Evolutionary conservation across 192 early-diverging fungal species (phyloP), one percentile per base, ranked within the genome.

Genomic region (Chytriomyces sp.): DNA sequence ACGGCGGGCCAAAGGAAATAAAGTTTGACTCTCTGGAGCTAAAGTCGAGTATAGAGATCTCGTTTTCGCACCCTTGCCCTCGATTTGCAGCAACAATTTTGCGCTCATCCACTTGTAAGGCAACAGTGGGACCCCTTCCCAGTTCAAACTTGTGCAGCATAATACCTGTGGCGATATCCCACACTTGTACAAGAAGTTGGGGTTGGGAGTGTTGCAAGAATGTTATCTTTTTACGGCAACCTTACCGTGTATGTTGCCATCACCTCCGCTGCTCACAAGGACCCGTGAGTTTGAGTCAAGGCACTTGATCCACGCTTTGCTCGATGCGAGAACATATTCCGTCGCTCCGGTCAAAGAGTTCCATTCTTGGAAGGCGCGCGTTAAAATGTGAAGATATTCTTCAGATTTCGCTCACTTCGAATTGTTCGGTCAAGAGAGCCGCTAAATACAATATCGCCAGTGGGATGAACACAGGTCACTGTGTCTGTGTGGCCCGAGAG

Each of bases 401-500:
- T 35, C 35, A 35, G 35, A 35, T 35, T 35, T 35, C 35, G 67
- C 82, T 45, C 71, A 85, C 84, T 75, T 61, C 81, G 61, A 6
- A 85, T 79, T 5, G 77, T 69, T 49, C 69, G 72, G 46, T 85
- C 84, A 45, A 85, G 61, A 7, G 84, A 85, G n/a, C 81, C 81
- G 69, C 81, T 85, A 64, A 79, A 83, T 10, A 83, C 50, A 20
- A 26, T 64, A 46, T 81, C 68, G 48, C 68, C 80, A 23, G 24
- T 44, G 1, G 65, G 62, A 46, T 64, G 46, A 24, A 87, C 49
- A 61, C 83, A 81, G 6, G 82, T 83, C 6, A 87, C 75, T 6
- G 78, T 72, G n/a, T 81, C 83, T 10, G 53, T 77, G 67, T 87
- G 86, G 5, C 86, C 86, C 44, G 50, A 26, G n/a, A 87, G 61